Evolutionary conservation across 2,329 filamentous ascomycete genomes (phyloP).

Genomic region (Penicillium verrucosum): DNA sequence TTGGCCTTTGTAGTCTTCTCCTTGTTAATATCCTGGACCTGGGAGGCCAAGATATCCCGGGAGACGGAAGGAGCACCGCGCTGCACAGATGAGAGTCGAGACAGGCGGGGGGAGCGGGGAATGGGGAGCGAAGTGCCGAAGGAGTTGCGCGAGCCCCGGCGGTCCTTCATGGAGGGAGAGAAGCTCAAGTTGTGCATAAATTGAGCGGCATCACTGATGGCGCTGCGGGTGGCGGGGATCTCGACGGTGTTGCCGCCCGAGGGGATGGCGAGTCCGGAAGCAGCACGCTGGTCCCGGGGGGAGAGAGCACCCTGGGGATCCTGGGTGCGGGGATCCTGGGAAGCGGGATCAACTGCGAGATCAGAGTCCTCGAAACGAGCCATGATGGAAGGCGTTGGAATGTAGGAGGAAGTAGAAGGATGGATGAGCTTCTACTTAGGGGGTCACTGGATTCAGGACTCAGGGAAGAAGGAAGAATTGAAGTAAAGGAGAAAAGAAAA

Average conservation of each 20-base stretch:
- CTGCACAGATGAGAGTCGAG: slow-evolving; percentile 62
- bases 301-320: slow-evolving; percentile 22
- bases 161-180: slow-evolving; percentile 64
- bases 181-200: slow-evolving; percentile 73
- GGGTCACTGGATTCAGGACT: slow-evolving; percentile 12
- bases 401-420: slow-evolving; percentile 6
- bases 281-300: slow-evolving; percentile 25
- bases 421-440: slow-evolving; percentile 8
- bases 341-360: slow-evolving; percentile 42
- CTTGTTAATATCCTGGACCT: slow-evolving; percentile 64
- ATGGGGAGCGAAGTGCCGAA: slow-evolving; percentile 72
- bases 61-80: slow-evolving; percentile 51
- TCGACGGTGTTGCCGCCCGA: slow-evolving; percentile 58
- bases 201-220: slow-evolving; percentile 63
- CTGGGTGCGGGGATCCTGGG: slow-evolving; percentile 14
- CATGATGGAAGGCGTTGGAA: slow-evolving; percentile 47
- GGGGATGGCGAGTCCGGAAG: slow-evolving; percentile 41
- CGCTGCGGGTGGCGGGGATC: slow-evolving; percentile 65
- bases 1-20: slow-evolving; percentile 67
- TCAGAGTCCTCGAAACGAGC: slow-evolving; percentile 59
- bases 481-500: background rate
- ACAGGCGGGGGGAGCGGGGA: slow-evolving; percentile 66
- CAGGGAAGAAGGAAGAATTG: slow-evolving; percentile 7
- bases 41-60: slow-evolving; percentile 65
- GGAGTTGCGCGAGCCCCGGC: slow-evolving; percentile 69